Conservation (phyloP, 176 grass and related monocot genomes). For the Cymbopogon citratus region DNA sequence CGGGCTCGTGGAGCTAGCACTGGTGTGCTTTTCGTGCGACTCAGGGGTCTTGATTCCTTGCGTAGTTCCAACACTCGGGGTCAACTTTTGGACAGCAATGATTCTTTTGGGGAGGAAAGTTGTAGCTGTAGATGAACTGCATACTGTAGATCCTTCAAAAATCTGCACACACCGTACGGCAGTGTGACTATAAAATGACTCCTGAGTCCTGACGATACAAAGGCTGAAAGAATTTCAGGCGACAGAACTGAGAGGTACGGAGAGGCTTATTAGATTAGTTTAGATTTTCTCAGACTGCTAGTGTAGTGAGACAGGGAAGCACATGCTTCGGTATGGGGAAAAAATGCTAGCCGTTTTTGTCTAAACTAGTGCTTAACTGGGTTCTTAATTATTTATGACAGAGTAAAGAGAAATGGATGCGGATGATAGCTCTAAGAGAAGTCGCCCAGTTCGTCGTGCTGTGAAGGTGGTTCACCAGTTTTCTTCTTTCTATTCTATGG, state of each 20-base stretch:
- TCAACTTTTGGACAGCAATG: background rate
- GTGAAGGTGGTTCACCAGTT: slow-evolving; percentile 17
- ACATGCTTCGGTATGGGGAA: background rate
- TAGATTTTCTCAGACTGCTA: background rate
- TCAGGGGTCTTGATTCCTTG: background rate
- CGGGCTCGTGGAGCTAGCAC: background rate
- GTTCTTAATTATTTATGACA: background rate
- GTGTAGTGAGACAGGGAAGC: background rate
- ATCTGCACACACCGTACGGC: background rate
- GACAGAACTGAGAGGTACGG: background rate
- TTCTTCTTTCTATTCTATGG: background rate
- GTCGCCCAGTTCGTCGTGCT: background rate
- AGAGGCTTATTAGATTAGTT: background rate
- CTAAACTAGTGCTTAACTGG: background rate
- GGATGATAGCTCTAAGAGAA: slow-evolving; percentile 4
- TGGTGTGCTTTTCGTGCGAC: background rate
- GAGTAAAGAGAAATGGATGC: slow-evolving; percentile 22
- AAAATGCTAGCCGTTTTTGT: background rate
- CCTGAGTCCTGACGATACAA: background rate
- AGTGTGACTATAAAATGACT: background rate
- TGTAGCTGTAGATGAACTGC: background rate
- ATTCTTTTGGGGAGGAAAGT: too few relatives aligned
- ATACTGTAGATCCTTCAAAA: background rate
- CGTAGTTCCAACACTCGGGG: background rate
- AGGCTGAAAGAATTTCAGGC: background rate